phyloP scores from a whole-genome alignment of 164 flowering plant species.

The Macadamia tetraphylla region DNA sequence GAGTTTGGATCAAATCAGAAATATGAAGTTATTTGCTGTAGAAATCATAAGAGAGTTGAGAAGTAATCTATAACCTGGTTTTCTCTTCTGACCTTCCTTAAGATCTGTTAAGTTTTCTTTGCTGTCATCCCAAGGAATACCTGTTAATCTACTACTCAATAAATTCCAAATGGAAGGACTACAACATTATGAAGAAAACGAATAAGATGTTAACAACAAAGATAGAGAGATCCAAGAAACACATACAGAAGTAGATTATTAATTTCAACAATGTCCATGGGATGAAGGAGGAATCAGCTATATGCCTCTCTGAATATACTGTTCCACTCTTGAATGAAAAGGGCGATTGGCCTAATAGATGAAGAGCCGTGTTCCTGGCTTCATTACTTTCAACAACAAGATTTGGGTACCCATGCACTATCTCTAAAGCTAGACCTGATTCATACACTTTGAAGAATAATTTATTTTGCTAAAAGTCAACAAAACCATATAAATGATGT shows the following conservation, averaged over 20 bases:
- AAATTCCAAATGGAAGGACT: too few species aligned
- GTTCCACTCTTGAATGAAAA: background rate
- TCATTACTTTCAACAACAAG: background rate
- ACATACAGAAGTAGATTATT: background rate
- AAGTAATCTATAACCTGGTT: too few species aligned
- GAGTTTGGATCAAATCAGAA: too few species aligned
- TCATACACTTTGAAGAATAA: background rate
- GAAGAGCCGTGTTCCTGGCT: background rate
- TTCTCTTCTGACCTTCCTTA: too few species aligned
- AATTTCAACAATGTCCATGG: background rate
- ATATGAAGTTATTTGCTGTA: too few species aligned
- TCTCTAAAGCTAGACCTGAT: background rate
- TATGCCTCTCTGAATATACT: background rate
- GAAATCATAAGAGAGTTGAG: too few species aligned
- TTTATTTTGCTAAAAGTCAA: too few species aligned
- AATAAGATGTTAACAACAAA: too few species aligned
- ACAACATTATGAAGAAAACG: too few species aligned
- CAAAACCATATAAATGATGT: background rate
- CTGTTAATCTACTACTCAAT: too few species aligned
- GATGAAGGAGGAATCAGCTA: background rate
- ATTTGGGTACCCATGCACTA: background rate
- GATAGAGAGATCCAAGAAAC: background rate
- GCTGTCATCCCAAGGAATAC: too few species aligned
- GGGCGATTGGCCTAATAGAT: background rate
- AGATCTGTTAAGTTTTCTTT: too few species aligned